Conservation (phyloP, 2,329 filamentous ascomycete species). For the Exophiala viscosa region DNA sequence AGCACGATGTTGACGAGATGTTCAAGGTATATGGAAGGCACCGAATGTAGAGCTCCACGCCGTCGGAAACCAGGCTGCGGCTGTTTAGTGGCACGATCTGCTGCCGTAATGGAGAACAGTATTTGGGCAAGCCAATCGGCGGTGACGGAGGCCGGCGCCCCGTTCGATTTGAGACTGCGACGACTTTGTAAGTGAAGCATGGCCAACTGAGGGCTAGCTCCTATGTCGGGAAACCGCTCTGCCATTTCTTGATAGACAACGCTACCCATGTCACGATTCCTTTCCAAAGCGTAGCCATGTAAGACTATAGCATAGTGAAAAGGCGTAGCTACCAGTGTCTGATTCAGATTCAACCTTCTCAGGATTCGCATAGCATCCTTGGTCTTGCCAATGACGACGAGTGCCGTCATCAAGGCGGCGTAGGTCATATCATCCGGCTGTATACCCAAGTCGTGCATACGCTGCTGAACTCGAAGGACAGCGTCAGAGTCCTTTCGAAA, state of each 20-base stretch:
- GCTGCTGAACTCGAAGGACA: constrained; percentile 52
- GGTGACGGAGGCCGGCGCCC: neutral
- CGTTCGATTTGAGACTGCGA: constrained; percentile 22
- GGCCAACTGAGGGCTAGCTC: constrained; percentile 35
- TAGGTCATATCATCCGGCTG: constrained; percentile 57
- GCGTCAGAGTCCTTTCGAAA: constrained; percentile 56
- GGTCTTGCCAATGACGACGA: constrained; percentile 52
- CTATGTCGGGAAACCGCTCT: constrained; percentile 35
- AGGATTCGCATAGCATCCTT: constrained; percentile 54
- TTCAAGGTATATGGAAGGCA: constrained; percentile 52
- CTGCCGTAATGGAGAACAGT: constrained; percentile 37
- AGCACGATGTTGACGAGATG: constrained; percentile 56
- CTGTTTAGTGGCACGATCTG: constrained; percentile 45
- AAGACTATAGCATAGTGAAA: constrained; percentile 48
- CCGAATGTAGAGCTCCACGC: constrained; percentile 39
- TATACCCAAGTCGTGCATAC: constrained; percentile 53
- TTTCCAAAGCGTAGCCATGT: constrained; percentile 48
- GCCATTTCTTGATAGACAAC: constrained; percentile 46
- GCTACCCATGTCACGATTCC: constrained; percentile 48
- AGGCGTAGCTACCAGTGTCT: constrained; percentile 38
- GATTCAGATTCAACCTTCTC: constrained; percentile 37
- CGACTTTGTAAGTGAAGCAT: constrained; percentile 36
- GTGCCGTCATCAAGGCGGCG: constrained; percentile 57
- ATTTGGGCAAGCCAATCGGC: constrained; percentile 38
- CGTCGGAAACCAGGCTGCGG: constrained; percentile 34